These are phyloP conservation scores for Actinomucor elegans DNA, from an alignment of 371 early-diverging fungal species.

Conservation along the genomic window DNA sequence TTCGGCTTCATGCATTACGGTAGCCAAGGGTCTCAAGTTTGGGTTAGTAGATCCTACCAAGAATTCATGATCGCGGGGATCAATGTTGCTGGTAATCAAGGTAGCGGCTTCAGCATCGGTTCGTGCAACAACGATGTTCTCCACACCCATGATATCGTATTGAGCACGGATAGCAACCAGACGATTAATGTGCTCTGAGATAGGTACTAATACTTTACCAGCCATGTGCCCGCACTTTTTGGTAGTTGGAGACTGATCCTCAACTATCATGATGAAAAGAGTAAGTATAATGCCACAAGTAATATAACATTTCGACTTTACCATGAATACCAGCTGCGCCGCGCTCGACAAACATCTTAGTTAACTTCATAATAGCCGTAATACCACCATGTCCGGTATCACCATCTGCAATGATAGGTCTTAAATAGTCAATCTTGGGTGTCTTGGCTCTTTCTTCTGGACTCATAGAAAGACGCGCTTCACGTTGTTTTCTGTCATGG, in stretches of 20 bases:
- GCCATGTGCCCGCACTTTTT: slow-evolving; percentile 99
- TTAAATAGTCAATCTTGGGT: slow-evolving; percentile 86
- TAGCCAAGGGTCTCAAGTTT: slow-evolving; percentile 68
- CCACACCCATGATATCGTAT: slow-evolving; percentile 98
- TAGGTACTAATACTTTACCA: slow-evolving; percentile 97
- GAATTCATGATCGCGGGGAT: slow-evolving; percentile 95
- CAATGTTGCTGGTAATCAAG: slow-evolving; percentile 94
- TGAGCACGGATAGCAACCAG: slow-evolving; percentile 95
- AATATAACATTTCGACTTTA: too few species aligned
- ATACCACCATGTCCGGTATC: slow-evolving; percentile 98
- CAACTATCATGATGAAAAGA: too few species aligned
- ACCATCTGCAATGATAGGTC: slow-evolving; percentile 97
- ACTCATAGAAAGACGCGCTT: slow-evolving; percentile 77
- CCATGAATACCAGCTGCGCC: slow-evolving; percentile 92
- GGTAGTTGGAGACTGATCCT: slow-evolving; percentile 94
- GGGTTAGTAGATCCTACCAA: slow-evolving; percentile 91
- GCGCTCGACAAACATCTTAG: slow-evolving; percentile 94
- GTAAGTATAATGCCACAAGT: too few species aligned
- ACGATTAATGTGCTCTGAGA: slow-evolving; percentile 96
- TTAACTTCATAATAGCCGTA: slow-evolving; percentile 90
- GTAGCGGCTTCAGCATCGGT: slow-evolving; percentile 98
- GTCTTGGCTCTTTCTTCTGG: slow-evolving; percentile 69
- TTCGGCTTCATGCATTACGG: slow-evolving; percentile 82
- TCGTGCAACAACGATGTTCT: slow-evolving; percentile 92
- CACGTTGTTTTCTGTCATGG: slow-evolving; percentile 97